Conservation (phyloP, 345 rosid species). For the Ceriops tagal region DNA sequence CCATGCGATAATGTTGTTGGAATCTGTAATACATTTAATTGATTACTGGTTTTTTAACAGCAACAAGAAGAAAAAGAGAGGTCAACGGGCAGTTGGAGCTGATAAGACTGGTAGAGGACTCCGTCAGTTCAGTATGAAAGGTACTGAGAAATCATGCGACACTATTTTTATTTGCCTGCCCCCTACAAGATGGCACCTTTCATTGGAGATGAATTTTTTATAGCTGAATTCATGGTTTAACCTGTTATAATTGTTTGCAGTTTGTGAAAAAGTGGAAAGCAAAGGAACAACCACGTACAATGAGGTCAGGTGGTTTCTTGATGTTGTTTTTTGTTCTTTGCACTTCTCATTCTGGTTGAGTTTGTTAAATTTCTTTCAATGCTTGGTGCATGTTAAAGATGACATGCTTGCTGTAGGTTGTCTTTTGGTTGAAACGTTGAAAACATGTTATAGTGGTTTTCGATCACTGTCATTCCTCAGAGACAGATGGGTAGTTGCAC, state of each 20-base stretch:
- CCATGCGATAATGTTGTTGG: neutral
- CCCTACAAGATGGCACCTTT: neutral
- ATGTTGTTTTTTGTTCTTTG: slow-evolving; percentile 7
- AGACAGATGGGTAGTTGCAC: too few species aligned
- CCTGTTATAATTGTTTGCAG: slow-evolving; percentile 36
- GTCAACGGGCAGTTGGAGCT: slow-evolving; percentile 79
- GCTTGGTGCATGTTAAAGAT: neutral
- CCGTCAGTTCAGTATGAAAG: slow-evolving; percentile 99
- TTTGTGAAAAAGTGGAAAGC: slow-evolving; percentile 98
- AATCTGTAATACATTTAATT: slow-evolving; percentile 4
- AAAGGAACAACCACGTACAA: slow-evolving; percentile 97
- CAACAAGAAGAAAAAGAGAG: slow-evolving; percentile 84
- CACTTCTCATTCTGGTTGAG: too few species aligned
- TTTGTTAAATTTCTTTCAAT: too few species aligned
- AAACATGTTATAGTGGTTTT: too few species aligned
- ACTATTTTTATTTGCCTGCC: neutral
- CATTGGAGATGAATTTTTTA: slow-evolving; percentile 1
- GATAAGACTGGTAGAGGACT: slow-evolving; percentile 98
- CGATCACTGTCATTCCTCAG: too few species aligned
- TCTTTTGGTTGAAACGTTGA: too few species aligned
- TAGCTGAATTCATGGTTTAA: slow-evolving; percentile 13
- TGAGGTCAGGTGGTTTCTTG: slow-evolving; percentile 62
- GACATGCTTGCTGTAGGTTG: neutral
- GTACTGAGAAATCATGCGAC: slow-evolving; percentile 33
- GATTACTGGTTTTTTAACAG: slow-evolving; percentile 30